Percentiles rank a stretch among this genome's conserved stretches.
phyloP scores from a whole-genome alignment of 1,139 yeast species.

The Oligophagozyma castellii region DNA sequence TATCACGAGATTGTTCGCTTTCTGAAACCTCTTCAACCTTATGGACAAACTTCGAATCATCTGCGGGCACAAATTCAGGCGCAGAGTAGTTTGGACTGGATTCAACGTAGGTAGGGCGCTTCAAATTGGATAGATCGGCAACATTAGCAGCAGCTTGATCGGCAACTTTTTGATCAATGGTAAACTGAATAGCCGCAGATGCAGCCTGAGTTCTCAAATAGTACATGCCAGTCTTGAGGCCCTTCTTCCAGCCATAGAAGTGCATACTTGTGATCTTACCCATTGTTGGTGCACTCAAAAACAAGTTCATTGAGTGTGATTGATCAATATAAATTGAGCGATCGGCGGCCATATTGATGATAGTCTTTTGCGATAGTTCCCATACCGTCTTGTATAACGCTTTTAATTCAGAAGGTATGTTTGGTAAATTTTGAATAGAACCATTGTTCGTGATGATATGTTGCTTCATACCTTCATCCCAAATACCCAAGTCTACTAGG shows the following conservation, averaged over 20 bases:
- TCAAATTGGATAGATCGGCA: conserved; percentile 40
- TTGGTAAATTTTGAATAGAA: conserved; percentile 64
- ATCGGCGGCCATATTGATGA: conserved; percentile 91
- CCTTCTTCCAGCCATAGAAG: conserved; percentile 95
- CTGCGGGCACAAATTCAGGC: conserved; percentile 21
- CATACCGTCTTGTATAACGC: conserved; percentile 84
- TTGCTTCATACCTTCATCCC: conserved; percentile 72
- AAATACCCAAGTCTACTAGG: conserved; percentile 66
- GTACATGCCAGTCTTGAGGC: conserved; percentile 96
- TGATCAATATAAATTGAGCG: conserved; percentile 90
- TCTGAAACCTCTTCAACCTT: conserved; percentile 12
- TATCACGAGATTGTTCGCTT: conserved; percentile 15
- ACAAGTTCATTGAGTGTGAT: conserved; percentile 78
- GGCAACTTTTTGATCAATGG: conserved; percentile 41
- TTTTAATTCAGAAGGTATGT: conserved; percentile 66
- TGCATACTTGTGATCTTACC: conserved; percentile 92
- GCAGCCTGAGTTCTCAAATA: conserved; percentile 93
- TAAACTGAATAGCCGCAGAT: conserved; percentile 78
- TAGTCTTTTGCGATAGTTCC: conserved; percentile 82
- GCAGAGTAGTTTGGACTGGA: conserved; percentile 21
- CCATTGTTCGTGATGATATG: conserved; percentile 69
- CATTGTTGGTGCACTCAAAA: conserved; percentile 70
- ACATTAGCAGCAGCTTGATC: conserved; percentile 34
- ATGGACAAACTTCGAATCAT: conserved; percentile 3
- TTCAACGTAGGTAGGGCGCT: conserved; percentile 37